Conservation (phyloP, 2,329 filamentous ascomycete species). For the Acephala macrosclerotiorum region DNA sequence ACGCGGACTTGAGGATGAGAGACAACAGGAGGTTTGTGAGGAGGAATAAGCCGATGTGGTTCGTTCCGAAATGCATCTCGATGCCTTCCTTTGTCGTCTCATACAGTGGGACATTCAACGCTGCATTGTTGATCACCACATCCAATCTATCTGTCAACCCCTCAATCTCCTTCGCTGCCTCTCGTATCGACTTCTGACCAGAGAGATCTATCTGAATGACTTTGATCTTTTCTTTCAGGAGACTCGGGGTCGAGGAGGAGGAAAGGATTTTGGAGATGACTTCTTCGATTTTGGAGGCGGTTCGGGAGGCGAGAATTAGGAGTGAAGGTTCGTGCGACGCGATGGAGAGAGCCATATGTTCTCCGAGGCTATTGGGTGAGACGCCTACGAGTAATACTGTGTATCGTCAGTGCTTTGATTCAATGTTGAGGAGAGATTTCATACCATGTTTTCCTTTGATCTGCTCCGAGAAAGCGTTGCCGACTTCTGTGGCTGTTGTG, state of each 20-base stretch:
- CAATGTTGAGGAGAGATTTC: conserved; percentile 20
- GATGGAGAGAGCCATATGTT: conserved; percentile 27
- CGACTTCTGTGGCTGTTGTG: conserved; percentile 48
- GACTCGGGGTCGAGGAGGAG: conserved; percentile 38
- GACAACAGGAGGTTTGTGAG: conserved; percentile 39
- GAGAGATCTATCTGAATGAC: too few species aligned
- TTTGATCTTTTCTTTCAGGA: background rate
- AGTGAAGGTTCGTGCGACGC: conserved; percentile 32
- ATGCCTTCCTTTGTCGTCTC: conserved; percentile 47
- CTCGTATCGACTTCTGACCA: too few species aligned
- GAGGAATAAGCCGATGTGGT: conserved; percentile 41
- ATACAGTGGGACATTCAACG: conserved; percentile 43
- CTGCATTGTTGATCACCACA: conserved; percentile 52
- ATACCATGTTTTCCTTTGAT: conserved; percentile 44
- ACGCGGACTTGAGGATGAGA: conserved; percentile 21
- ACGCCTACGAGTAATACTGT: conserved; percentile 31
- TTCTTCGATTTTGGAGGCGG: conserved; percentile 26
- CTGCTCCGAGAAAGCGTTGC: conserved; percentile 37
- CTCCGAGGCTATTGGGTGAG: conserved; percentile 28
- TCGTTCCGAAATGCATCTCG: conserved; percentile 42
- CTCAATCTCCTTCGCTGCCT: too few species aligned
- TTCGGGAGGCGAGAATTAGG: conserved; percentile 35
- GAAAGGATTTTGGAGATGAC: conserved; percentile 23
- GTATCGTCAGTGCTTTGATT: conserved; percentile 8
- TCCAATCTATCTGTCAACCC: conserved; percentile 44